Conservation (phyloP, 163 green algal genomes). For the Coccomyxa subellipsoidea region DNA sequence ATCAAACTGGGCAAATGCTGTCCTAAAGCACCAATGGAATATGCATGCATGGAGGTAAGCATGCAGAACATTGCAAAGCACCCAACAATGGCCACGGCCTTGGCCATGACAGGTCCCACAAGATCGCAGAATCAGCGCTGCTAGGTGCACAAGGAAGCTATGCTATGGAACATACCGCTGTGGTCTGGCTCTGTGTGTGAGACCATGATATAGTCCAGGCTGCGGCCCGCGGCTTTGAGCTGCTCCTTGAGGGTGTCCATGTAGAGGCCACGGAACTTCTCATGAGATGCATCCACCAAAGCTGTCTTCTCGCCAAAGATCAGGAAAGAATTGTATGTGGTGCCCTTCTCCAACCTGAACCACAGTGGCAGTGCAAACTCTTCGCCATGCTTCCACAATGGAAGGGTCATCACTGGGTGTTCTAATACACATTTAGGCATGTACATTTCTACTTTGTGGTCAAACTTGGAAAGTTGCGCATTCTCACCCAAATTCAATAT, state of each 20-base stretch:
- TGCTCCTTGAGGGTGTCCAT: conserved; percentile 62
- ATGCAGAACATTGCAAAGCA: no score
- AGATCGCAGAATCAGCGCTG: no score
- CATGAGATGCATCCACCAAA: conserved; percentile 91
- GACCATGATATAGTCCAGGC: conserved; percentile 72
- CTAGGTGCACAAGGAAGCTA: no score
- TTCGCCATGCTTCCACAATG: no score
- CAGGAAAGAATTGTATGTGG: conserved; percentile 96
- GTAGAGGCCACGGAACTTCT: conserved; percentile 95
- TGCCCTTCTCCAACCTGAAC: conserved; percentile 31
- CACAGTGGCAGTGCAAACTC: no score
- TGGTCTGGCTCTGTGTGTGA: conserved; percentile 83
- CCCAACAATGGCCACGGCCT: no score
- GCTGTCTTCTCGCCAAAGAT: conserved; percentile 88
- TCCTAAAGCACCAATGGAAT: background rate
- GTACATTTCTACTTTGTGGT: no score
- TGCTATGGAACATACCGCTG: conserved; percentile 29
- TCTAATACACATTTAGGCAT: no score
- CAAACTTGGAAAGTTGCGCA: background rate
- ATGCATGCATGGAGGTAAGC: background rate
- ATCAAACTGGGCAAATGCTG: no score
- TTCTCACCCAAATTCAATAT: conserved; percentile 90
- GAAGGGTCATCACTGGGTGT: no score
- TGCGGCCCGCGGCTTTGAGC: conserved; percentile 51
- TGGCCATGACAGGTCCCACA: no score